Base-by-base conservation (phyloP, 495 filamentous ascomycete genomes). In the Xylaria telfairii region DNA sequence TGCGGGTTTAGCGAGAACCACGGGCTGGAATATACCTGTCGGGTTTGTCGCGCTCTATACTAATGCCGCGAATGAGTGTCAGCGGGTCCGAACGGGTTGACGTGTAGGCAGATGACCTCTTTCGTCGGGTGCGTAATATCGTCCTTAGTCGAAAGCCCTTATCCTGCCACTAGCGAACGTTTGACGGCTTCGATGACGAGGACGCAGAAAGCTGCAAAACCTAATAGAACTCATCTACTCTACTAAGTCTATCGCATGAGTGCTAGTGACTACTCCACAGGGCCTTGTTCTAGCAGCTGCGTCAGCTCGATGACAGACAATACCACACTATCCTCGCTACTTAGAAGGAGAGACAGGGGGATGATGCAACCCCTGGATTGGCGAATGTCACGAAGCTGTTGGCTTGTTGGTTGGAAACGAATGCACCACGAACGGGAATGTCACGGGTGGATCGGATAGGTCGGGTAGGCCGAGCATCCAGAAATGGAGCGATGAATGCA, bases 291-390 rank as follows among this genome's bases (percentile, higher is more conserved):
- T 47, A 8, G 39, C 41, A 30, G 37, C 24, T 28, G 39, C 39
- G 26, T 64, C 24, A 64, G 61, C 42, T 47, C 26, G 15, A 44
- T 47, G 42, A 44, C 39, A 12, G 19, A 60, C 19, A 26, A 10
- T 44, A 10, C 15, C 32, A 62, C 37, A 21, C 6, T 4, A 28
- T 3, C 2, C 34, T 5, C 4, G 5, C 21, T 32, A 47, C 13
- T 46, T 17, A 4, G 6, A 5, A 41, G 28, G 15, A 30, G 37
- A 41, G 34, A 28, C 10, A 60, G 30, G 34, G 26, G n/a, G 9
- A 30, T 7, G 57, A 60, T 60, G 32, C 3, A 60, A 60, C 19
- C 32, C 34, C 32, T 57, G 53, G 53, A 57, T 57, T 57, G 15
- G n/a, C 53, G 30, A 19, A n/a, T 28, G 53, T 21, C n/a, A 37